A percentile compares a stretch with the other conserved stretches of the same genome.
Evolutionary conservation across 345 rosid species (phyloP).

Genomic region (Jatropha curcas): DNA sequence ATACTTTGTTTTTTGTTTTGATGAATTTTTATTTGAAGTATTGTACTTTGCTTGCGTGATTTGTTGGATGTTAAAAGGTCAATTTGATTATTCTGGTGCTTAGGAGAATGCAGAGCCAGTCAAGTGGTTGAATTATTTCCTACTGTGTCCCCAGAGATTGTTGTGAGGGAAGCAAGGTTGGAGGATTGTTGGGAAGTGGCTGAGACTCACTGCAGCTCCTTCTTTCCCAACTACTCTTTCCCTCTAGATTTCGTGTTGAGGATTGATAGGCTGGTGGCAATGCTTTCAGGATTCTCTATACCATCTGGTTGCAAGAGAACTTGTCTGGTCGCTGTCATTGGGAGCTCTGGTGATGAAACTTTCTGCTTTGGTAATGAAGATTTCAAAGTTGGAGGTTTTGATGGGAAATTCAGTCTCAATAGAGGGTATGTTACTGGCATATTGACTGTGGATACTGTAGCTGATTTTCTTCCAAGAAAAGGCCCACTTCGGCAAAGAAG

Average conservation of each 20-base stretch:
- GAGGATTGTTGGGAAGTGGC: conserved; percentile 98
- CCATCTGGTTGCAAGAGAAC: conserved; percentile 71
- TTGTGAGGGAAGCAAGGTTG: conserved; percentile 89
- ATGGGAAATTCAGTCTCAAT: conserved; percentile 60
- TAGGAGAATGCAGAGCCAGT: conserved; percentile 78
- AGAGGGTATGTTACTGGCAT: conserved; percentile 85
- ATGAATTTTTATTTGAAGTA: not conserved
- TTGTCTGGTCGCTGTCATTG: conserved; percentile 79
- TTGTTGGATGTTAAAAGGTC: not conserved
- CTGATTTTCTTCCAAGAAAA: conserved; percentile 87
- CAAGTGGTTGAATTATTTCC: conserved; percentile 74
- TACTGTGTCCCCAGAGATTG: conserved; percentile 66
- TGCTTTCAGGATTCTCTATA: conserved; percentile 70
- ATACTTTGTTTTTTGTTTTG: not conserved
- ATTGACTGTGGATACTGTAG: conserved; percentile 81
- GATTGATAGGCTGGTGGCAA: conserved; percentile 70
- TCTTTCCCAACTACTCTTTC: conserved; percentile 83
- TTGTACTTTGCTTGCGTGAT: not conserved
- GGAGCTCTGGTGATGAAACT: conserved; percentile 54
- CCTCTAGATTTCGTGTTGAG: conserved; percentile 78
- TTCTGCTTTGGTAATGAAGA: conserved; percentile 60
- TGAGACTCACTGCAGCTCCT: conserved; percentile 92
- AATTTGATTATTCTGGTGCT: conserved; percentile 6
- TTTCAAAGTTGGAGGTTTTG: conserved; percentile 71
- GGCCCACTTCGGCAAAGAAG: conserved; percentile 77